phyloP scores from a whole-genome alignment of 2,329 filamentous ascomycete genomes.

The Sphaerulina vaccinii region DNA sequence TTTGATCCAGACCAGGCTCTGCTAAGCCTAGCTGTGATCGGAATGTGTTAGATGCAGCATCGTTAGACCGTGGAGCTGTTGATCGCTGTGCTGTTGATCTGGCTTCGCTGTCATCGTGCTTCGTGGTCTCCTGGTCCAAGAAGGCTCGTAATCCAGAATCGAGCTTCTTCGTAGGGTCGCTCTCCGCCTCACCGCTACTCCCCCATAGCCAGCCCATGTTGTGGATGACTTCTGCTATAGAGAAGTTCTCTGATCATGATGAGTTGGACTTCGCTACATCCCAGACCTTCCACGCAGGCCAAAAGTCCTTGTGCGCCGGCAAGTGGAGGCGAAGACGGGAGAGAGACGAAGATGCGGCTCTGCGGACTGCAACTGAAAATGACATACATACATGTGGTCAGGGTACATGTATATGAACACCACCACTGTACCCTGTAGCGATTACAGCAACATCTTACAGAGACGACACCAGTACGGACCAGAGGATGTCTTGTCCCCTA shows the following conservation, averaged over 20 bases:
- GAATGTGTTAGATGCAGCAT: slow-evolving; percentile 34
- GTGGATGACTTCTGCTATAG: not conserved
- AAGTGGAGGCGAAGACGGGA: no score
- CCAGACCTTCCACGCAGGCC: not conserved
- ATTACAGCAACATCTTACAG: no score
- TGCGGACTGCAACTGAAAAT: no score
- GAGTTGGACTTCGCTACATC: not conserved
- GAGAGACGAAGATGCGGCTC: no score
- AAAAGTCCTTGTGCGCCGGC: not conserved
- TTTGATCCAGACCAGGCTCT: slow-evolving; percentile 25
- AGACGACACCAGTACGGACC: no score
- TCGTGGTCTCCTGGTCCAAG: slow-evolving; percentile 75
- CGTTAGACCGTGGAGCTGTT: slow-evolving; percentile 28
- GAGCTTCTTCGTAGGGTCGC: slow-evolving; percentile 70
- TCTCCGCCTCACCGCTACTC: slow-evolving; percentile 42
- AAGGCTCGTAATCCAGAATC: slow-evolving; percentile 83
- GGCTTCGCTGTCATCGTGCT: slow-evolving; percentile 50
- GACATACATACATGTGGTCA: no score
- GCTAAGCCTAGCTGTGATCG: slow-evolving; percentile 34
- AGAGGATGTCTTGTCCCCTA: no score
- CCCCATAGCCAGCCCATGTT: slow-evolving; percentile 64
- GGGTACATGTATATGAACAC: no score
- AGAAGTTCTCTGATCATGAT: not conserved
- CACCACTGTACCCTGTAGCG: no score
- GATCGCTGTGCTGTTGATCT: slow-evolving; percentile 5